A percentile compares a stretch with the other conserved stretches of the same genome.
phyloP scores from a whole-genome alignment of 2,329 filamentous ascomycete species.

The Alternaria rosae region DNA sequence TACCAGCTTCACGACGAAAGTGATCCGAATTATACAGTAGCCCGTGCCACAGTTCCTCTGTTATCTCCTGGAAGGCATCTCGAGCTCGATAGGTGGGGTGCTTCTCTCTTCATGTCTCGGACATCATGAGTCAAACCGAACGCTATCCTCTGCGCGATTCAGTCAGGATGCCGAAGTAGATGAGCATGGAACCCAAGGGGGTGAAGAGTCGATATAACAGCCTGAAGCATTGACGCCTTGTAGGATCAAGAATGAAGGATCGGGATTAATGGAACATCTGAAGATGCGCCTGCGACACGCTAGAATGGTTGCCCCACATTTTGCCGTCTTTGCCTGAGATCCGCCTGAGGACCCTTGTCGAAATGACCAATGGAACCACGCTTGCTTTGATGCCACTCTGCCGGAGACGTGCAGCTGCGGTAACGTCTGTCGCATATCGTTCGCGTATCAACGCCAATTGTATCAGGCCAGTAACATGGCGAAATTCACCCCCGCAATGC shows the following conservation, averaged over 20 bases:
- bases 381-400: neutral
- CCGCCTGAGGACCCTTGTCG: conserved; percentile 3
- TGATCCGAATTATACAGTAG: neutral
- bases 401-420: conserved; percentile 4
- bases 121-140: neutral
- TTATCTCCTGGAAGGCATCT: neutral
- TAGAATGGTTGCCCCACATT: conserved; percentile 9
- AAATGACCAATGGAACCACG: neutral
- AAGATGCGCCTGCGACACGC: conserved; percentile 2
- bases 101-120: neutral
- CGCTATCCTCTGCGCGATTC: neutral
- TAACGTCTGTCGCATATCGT: conserved; percentile 11
- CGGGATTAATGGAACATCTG: neutral
- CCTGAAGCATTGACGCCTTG: neutral
- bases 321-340: conserved; percentile 2
- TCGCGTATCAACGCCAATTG: conserved; percentile 6
- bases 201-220: neutral
- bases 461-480: conserved; percentile 11
- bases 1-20: neutral
- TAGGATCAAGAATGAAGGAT: neutral
- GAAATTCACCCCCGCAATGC: conserved; percentile 2
- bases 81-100: too few relatives aligned
- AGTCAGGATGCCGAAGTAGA: neutral
- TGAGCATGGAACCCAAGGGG: neutral
- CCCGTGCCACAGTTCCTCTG: neutral